These are phyloP conservation scores for Benincasa hispida DNA, from an alignment of 306 rosid genomes.

Conservation along the genomic window DNA sequence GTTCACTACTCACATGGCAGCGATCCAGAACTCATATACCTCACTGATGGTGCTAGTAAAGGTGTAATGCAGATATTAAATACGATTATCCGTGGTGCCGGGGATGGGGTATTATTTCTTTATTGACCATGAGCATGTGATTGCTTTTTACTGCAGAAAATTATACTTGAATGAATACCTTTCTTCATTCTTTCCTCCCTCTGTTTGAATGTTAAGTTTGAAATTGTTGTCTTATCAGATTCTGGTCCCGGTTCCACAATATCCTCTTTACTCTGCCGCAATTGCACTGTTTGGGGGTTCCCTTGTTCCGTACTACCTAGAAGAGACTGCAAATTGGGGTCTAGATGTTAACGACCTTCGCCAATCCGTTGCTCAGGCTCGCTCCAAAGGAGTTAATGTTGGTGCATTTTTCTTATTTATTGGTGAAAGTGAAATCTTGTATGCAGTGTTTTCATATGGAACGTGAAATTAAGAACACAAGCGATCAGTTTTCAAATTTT, in stretches of 20 bases:
- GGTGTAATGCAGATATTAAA: constrained; percentile 95
- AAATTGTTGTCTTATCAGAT: constrained; percentile 30
- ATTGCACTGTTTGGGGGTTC: constrained; percentile 79
- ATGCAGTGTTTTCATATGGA: neutral
- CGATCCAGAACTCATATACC: constrained; percentile 86
- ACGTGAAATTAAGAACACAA: neutral
- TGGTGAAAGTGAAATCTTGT: neutral
- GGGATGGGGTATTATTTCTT: constrained; percentile 75
- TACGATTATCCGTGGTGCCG: constrained; percentile 60
- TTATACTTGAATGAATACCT: neutral
- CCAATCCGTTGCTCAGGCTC: constrained; percentile 58
- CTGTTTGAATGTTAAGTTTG: neutral
- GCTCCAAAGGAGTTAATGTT: constrained; percentile 68
- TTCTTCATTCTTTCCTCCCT: constrained; percentile 5
- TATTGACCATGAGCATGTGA: neutral
- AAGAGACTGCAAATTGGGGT: constrained; percentile 98
- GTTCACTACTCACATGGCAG: constrained; percentile 37
- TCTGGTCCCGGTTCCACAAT: constrained; percentile 99
- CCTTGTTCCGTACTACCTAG: constrained; percentile 96
- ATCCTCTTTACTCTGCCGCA: constrained; percentile 96
- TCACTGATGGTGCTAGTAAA: constrained; percentile 98
- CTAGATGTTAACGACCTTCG: constrained; percentile 71
- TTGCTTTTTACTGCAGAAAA: neutral
- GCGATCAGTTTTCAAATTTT: neutral
- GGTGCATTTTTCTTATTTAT: constrained; percentile 21